Evolutionary conservation across 768 basidiomycete genomes (phyloP).

Genomic region (Lanmaoa pseudosensibilis): DNA sequence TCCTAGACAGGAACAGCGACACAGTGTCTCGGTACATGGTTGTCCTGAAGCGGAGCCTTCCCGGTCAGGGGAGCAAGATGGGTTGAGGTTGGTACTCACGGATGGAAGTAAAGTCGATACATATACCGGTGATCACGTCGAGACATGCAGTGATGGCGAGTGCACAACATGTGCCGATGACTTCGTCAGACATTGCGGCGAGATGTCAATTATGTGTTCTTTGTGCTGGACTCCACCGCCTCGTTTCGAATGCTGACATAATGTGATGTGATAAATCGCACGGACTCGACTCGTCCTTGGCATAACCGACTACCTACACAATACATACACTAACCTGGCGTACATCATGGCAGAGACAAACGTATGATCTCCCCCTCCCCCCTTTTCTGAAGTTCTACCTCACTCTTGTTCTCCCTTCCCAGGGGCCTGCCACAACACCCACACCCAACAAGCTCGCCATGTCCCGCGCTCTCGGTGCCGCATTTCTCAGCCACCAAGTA

Average conservation of each 20-base stretch:
- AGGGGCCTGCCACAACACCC: conserved; percentile 28
- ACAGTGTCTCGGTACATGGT: conserved; percentile 26
- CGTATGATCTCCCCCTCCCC: background rate
- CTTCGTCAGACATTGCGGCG: conserved; percentile 25
- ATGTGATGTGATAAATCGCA: conserved; percentile 3
- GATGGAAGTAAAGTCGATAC: conserved; percentile 23
- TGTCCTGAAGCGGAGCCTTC: conserved; percentile 12
- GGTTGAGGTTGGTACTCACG: conserved; percentile 12
- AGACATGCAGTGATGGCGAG: conserved; percentile 16
- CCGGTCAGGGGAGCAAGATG: background rate
- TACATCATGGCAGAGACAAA: conserved; percentile 22
- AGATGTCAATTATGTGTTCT: too few species aligned
- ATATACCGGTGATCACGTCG: conserved; percentile 25
- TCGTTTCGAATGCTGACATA: conserved; percentile 21
- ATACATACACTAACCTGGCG: background rate
- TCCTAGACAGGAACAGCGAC: conserved; percentile 20
- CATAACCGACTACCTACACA: background rate
- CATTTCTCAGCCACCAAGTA: conserved; percentile 84
- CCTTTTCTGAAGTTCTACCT: background rate
- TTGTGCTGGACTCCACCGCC: too few species aligned
- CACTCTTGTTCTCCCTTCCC: background rate
- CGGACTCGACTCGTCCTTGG: background rate
- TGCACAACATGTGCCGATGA: conserved; percentile 24
- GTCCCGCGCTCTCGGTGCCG: conserved; percentile 85
- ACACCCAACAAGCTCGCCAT: conserved; percentile 67